Evolutionary conservation across 345 rosid species (phyloP).

Genomic region (Aquilaria malaccensis): DNA sequence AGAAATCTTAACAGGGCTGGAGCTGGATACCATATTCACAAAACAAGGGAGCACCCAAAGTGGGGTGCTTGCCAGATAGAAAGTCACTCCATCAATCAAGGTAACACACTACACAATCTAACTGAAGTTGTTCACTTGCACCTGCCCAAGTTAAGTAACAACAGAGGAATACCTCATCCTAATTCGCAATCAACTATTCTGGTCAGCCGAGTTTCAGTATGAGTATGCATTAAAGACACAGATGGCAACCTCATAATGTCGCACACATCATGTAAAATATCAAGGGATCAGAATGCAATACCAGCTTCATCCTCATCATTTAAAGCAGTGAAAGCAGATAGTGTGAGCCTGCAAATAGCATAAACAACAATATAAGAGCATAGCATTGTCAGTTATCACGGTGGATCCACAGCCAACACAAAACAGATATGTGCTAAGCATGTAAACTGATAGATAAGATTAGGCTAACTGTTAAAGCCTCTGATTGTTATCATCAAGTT

Average conservation of each 20-base stretch:
- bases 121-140: too few relatives aligned
- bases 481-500: not conserved
- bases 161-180: not conserved
- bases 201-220: slow-evolving; percentile 8
- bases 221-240: slow-evolving; percentile 11
- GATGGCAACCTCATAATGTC: slow-evolving; percentile 9
- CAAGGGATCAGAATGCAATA: slow-evolving; percentile 17
- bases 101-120: too few relatives aligned
- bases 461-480: slow-evolving; percentile 1
- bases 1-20: too few relatives aligned
- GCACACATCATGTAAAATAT: slow-evolving; percentile 1
- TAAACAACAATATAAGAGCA: slow-evolving; percentile 11
- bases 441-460: slow-evolving; percentile 1
- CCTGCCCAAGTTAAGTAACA: not conserved
- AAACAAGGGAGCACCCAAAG: too few relatives aligned
- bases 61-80: too few relatives aligned
- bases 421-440: not conserved
- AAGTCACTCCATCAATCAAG: too few relatives aligned
- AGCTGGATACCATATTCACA: too few relatives aligned
- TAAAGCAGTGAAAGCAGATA: slow-evolving; percentile 27
- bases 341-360: slow-evolving; percentile 35
- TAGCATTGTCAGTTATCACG: not conserved
- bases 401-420: not conserved
- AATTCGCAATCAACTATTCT: not conserved
- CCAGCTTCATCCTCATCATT: slow-evolving; percentile 23